A percentile compares a stretch with the other conserved stretches of the same genome.
Conservation (phyloP, 345 rosid species). For the Gossypium stocksii region DNA sequence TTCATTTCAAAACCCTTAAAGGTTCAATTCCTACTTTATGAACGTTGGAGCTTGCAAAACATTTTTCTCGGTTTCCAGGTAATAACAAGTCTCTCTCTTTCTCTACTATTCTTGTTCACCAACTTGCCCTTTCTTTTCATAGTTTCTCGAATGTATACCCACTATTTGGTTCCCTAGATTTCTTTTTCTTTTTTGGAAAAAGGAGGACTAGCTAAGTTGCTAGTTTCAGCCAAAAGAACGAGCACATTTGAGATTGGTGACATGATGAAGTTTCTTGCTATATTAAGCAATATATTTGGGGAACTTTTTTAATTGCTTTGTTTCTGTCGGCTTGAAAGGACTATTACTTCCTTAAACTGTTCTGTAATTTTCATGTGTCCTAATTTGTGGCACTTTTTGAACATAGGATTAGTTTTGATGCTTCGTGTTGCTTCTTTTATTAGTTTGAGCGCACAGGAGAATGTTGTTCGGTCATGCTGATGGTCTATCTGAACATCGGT, state of each 20-base stretch:
- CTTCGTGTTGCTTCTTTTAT: not conserved
- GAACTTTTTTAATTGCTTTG: not conserved
- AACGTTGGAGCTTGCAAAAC: not conserved
- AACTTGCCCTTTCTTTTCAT: not conserved
- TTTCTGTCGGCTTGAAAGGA: not conserved
- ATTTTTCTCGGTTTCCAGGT: not conserved
- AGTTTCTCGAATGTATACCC: not conserved
- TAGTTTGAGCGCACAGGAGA: slow-evolving; percentile 19
- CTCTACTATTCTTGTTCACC: not conserved
- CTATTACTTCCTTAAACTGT: not conserved
- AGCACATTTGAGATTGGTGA: not conserved
- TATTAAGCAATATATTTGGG: not conserved
- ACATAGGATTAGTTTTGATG: not conserved
- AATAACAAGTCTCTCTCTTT: not conserved
- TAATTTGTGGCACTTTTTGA: not conserved
- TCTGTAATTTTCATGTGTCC: not conserved
- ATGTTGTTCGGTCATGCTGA: slow-evolving; percentile 58
- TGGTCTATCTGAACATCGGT: slow-evolving; percentile 39
- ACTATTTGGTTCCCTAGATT: not conserved
- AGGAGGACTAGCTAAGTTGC: not conserved
- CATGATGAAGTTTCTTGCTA: not conserved
- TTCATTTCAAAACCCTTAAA: slow-evolving; percentile 13
- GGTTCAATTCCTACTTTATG: not conserved
- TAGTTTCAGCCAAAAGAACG: not conserved
- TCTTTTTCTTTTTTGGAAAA: not conserved